Evolutionary conservation across 129 eudicot genomes (phyloP), one percentile per base, ranked within the genome.

Genomic region (Flaveria ramosissima): DNA sequence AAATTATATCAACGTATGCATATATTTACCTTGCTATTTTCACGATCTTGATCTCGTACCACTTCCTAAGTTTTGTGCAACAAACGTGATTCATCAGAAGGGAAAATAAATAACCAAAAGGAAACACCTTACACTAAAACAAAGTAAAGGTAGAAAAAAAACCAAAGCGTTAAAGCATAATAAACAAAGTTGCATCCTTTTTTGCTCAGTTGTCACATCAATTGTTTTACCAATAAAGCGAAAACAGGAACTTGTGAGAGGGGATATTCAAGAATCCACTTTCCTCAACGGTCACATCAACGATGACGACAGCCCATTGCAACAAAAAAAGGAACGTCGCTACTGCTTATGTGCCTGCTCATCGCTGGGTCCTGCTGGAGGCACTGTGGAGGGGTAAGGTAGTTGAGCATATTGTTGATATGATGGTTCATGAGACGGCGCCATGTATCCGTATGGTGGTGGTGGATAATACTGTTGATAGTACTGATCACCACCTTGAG

Each of bases 391-490:
- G 39, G 85, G 92, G 71, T 83, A 89, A 63, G 85, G 65, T 7
- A 79, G 85, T 17, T 84, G 96, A 71, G 90, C 95, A 76, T 89
- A 88, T 1, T 87, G 97, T 57, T 87, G 96, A 76, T 89, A 84
- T 9, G 83, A 78, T 76, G 48, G 65, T 56, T 81, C 88, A 12
- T 85, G 83, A 0, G 86, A 88, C 4, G 85, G 88, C 2, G 81
- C 84, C 89, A 88, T 84, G 71, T 89, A 87, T 14, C 93, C 96
- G 42, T 89, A 88, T 0, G 89, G 91, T 19, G 96, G 93, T 4
- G 86, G 92, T 26, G 92, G 89, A 72, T 89, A 92, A 82, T 80
- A 87, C 19, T 86, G 93, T 70, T 86, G 96, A 59, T 92, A 87
- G 75, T 69, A 89, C 59, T 88, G 93, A 41, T 88, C 92, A 64